Conservation (phyloP, 257 asterid genomes). For the Handroanthus guayacan region DNA sequence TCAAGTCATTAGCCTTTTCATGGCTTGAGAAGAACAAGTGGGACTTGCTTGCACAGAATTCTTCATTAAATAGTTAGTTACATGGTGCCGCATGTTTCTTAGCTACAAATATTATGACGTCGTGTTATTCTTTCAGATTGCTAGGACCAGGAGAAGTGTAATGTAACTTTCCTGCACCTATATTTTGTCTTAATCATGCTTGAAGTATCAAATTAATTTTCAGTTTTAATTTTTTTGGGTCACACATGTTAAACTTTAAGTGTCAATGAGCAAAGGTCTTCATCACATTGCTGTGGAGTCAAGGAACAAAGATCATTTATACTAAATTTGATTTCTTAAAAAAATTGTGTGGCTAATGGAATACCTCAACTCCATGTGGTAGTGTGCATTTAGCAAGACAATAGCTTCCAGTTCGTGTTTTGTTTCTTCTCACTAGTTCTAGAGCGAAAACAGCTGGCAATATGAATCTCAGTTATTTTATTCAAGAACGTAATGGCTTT, state of each 20-base stretch:
- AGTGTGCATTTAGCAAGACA: not conserved
- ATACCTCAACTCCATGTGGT: not conserved
- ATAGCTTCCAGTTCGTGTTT: not conserved
- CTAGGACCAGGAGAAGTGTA: not conserved
- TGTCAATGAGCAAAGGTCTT: not conserved
- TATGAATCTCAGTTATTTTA: not conserved
- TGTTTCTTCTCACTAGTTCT: not conserved
- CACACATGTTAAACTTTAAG: not conserved
- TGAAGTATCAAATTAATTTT: not conserved
- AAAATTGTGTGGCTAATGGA: not conserved
- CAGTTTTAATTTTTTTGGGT: not conserved
- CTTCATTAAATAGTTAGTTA: not conserved
- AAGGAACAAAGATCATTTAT: not conserved
- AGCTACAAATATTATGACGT: no score
- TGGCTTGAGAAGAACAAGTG: not conserved
- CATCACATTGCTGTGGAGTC: not conserved
- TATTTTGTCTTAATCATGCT: not conserved
- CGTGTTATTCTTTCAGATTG: not conserved
- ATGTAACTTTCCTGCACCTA: no score
- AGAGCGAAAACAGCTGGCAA: not conserved
- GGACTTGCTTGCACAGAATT: not conserved
- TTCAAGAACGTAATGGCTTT: not conserved
- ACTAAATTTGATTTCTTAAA: not conserved
- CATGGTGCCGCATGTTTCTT: not conserved
- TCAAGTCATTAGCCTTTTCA: not conserved